Conservation (phyloP, 306 rosid genomes). For the Lablab purpureus region DNA sequence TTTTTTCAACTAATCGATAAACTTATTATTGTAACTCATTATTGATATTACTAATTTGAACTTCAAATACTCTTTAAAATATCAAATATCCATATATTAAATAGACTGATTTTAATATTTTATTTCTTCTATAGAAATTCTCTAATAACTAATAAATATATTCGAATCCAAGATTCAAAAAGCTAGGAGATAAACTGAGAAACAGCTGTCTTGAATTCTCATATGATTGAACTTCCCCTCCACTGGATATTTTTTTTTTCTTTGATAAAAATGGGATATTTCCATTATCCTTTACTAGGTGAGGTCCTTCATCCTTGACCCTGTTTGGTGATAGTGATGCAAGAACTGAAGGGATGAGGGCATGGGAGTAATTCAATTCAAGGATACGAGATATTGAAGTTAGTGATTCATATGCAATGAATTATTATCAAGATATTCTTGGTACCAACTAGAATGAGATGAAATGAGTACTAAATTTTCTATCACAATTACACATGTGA, state of each 20-base stretch:
- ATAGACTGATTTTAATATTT: no score
- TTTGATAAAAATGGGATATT: neutral
- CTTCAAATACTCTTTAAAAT: no score
- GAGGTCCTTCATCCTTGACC: constrained; percentile 8
- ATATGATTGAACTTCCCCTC: constrained; percentile 17
- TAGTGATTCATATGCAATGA: neutral
- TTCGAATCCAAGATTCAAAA: neutral
- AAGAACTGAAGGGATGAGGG: neutral
- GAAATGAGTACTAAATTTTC: neutral
- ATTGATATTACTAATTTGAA: no score
- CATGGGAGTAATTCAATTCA: neutral
- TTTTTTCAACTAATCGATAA: no score
- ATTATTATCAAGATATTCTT: constrained; percentile 13
- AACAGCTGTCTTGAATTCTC: constrained; percentile 31
- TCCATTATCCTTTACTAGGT: neutral
- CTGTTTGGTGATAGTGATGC: constrained; percentile 37
- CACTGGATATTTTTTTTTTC: constrained; percentile 8
- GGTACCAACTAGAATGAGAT: neutral
- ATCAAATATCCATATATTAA: no score
- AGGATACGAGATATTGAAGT: neutral
- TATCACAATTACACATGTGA: neutral
- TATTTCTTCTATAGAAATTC: no score
- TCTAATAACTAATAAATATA: no score
- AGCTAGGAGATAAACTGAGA: constrained; percentile 2
- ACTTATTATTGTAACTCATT: no score